A percentile compares a stretch with the other conserved stretches of the same genome.
phyloP scores from a whole-genome alignment of 2,329 filamentous ascomycete species.

The Xylariaceae sp. region DNA sequence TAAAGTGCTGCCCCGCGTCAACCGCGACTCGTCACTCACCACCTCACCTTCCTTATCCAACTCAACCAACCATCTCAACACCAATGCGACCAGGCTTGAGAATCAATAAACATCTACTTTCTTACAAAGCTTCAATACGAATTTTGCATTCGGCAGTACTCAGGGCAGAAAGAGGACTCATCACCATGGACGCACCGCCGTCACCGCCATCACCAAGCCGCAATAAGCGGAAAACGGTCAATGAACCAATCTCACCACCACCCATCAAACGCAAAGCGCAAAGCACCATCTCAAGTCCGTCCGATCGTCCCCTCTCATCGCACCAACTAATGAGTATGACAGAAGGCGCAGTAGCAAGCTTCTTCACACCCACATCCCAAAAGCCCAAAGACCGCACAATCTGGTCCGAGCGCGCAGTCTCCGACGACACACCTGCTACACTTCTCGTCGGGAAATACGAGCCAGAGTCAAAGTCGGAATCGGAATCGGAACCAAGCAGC shows the following conservation, averaged over 20 bases:
- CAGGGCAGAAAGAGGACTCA: neutral
- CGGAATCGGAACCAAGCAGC: conserved; percentile 21
- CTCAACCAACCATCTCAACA: neutral
- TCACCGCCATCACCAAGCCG: conserved; percentile 4
- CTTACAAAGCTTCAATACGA: neutral
- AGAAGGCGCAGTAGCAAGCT: conserved; percentile 73
- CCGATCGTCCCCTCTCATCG: neutral
- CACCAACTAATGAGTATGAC: too few relatives aligned
- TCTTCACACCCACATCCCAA: conserved; percentile 84
- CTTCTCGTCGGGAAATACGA: conserved; percentile 74
- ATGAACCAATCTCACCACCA: conserved; percentile 51
- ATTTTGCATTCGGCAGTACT: neutral
- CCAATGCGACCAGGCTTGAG: too few relatives aligned
- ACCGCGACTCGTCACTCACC: neutral
- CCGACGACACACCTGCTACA: conserved; percentile 49
- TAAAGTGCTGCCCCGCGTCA: conserved; percentile 10
- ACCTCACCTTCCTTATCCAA: neutral
- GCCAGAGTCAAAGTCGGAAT: conserved; percentile 38
- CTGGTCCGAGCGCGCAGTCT: conserved; percentile 66
- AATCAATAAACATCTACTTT: too few relatives aligned
- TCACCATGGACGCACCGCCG: conserved; percentile 12
- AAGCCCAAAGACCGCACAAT: conserved; percentile 73
- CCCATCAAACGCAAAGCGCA: conserved; percentile 52
- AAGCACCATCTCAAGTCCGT: conserved; percentile 50
- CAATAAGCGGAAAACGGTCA: conserved; percentile 29